phyloP scores from a whole-genome alignment of 371 early-diverging fungal species.

The Chytridium lagenaria region DNA sequence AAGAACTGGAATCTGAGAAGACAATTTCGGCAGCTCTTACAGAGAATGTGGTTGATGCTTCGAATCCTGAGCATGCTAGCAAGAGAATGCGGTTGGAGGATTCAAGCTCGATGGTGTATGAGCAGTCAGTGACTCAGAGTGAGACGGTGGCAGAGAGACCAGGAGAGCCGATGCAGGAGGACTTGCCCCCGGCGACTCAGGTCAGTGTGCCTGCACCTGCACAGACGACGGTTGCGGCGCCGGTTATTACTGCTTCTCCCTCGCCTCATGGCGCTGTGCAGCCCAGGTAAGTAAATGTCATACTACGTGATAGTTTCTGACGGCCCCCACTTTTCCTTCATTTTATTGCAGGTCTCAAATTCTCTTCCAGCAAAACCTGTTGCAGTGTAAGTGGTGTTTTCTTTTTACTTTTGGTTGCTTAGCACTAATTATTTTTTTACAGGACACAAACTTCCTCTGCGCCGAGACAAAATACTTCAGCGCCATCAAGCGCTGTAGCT shows the following conservation, averaged over 20 bases:
- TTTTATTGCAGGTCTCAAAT: no score
- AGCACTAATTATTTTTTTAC: not conserved
- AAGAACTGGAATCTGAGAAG: no score
- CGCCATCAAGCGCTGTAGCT: no score
- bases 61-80: not conserved
- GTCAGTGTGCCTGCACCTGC: not conserved
- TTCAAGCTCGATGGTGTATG: no score
- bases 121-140: no score
- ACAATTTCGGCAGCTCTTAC: no score
- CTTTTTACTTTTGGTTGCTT: no score
- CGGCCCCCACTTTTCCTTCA: no score
- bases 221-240: not conserved
- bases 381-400: no score
- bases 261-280: not conserved
- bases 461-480: not conserved
- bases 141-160: no score
- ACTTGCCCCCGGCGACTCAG: not conserved
- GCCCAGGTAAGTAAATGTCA: not conserved
- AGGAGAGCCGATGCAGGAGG: not conserved
- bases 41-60: no score
- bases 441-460: not conserved
- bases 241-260: not conserved
- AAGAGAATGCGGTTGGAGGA: not conserved
- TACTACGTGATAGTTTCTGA: not conserved
- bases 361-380: no score